phyloP scores from a whole-genome alignment of 441 rosid genomes.

The Capsella rubella region DNA sequence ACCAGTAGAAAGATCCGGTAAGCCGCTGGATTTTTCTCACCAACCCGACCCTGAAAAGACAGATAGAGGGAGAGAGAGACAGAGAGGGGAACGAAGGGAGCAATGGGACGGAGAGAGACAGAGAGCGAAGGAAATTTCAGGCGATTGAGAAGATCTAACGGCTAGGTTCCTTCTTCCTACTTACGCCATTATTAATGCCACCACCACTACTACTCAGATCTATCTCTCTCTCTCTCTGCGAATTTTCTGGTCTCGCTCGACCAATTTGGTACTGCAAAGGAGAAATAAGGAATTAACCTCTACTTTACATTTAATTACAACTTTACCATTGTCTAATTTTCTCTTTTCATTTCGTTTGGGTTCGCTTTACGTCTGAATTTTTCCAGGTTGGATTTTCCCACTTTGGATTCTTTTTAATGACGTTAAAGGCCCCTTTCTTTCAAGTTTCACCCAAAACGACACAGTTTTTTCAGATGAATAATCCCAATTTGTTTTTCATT shows the following conservation, averaged over 20 bases:
- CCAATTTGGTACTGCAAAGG: conserved; percentile 25
- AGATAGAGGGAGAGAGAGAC: not conserved
- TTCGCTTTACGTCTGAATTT: conserved; percentile 36
- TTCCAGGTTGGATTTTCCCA: conserved; percentile 41
- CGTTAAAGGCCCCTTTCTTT: conserved; percentile 11
- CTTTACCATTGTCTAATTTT: conserved; percentile 21
- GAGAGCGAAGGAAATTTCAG: conserved; percentile 9
- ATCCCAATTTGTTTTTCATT: not conserved
- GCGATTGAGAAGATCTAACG: conserved; percentile 48
- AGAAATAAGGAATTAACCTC: conserved; percentile 8
- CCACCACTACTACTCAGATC: conserved; percentile 44
- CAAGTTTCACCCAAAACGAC: conserved; percentile 23
- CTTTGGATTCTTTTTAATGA: conserved; percentile 22
- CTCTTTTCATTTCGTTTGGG: not conserved
- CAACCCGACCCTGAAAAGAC: conserved; percentile 37
- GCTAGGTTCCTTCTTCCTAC: conserved; percentile 42
- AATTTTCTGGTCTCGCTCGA: conserved; percentile 28
- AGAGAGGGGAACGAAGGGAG: conserved; percentile 2
- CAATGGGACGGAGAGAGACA: not conserved
- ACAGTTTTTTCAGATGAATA: not conserved
- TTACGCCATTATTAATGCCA: conserved; percentile 45
- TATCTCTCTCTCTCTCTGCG: conserved; percentile 36
- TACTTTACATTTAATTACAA: conserved; percentile 27
- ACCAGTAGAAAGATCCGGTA: conserved; percentile 43
- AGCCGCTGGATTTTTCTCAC: conserved; percentile 38